phyloP scores from a whole-genome alignment of 139 green algal species.

The Trebouxia sp. region DNA sequence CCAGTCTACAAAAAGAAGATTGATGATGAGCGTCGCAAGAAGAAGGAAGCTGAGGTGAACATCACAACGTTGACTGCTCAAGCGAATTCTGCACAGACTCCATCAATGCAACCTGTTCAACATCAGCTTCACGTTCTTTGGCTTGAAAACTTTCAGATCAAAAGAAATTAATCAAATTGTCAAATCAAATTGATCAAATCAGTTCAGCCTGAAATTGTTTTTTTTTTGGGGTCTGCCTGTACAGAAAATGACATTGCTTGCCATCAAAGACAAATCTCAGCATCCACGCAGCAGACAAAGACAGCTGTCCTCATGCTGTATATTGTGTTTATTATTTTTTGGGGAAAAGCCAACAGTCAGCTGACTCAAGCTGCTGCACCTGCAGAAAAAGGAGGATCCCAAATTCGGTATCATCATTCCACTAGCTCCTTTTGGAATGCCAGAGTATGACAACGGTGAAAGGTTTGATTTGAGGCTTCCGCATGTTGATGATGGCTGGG shows the following conservation, averaged over 20 bases:
- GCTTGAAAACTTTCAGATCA: no score
- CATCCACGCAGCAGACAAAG: not conserved
- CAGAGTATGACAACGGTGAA: slow-evolving; percentile 61
- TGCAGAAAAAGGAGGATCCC: slow-evolving; percentile 41
- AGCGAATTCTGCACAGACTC: not conserved
- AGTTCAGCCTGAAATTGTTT: no score
- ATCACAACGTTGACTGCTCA: not conserved
- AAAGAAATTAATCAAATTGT: no score
- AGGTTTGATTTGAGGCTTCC: slow-evolving; percentile 59
- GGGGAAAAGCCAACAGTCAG: not conserved
- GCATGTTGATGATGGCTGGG: slow-evolving; percentile 57
- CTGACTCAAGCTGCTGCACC: not conserved
- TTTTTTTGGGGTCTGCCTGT: no score
- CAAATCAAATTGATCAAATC: no score
- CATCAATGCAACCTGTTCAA: not conserved
- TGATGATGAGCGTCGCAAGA: slow-evolving; percentile 48
- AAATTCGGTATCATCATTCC: slow-evolving; percentile 48
- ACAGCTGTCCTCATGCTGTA: not conserved
- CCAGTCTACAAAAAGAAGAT: slow-evolving; percentile 58
- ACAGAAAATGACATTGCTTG: no score
- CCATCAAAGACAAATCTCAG: no score
- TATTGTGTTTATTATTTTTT: not conserved
- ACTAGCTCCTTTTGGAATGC: slow-evolving; percentile 37
- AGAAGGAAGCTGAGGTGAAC: slow-evolving; percentile 38
- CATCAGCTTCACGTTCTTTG: not conserved